Evolutionary conservation across 2,329 filamentous ascomycete genomes (phyloP).

Genomic region (Aspergillus ibericus): DNA sequence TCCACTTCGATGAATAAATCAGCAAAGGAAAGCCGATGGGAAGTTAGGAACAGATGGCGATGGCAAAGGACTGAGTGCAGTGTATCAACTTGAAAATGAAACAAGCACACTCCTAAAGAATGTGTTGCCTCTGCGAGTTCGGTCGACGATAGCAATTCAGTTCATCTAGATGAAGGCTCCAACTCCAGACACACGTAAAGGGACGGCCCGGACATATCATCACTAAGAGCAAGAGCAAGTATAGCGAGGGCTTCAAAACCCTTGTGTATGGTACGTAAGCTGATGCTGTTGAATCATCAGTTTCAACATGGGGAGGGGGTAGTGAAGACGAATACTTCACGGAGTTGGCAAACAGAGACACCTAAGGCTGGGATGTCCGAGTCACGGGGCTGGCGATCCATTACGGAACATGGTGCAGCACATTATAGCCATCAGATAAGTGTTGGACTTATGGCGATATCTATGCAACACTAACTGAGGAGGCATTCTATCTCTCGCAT

Average conservation of each 20-base stretch:
- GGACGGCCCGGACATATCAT: conserved; percentile 13
- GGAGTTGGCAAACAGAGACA: not conserved
- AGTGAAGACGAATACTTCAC: not conserved
- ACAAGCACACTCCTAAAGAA: not conserved
- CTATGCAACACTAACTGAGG: too few species aligned
- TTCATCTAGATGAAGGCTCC: conserved; percentile 13
- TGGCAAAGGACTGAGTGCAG: not conserved
- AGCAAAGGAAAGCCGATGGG: not conserved
- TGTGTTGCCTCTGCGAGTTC: not conserved
- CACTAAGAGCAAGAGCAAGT: conserved; percentile 8
- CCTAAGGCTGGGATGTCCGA: not conserved
- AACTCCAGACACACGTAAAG: conserved; percentile 10
- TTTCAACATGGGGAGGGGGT: not conserved
- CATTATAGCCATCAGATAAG: too few species aligned
- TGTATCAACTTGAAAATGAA: not conserved
- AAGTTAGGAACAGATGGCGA: not conserved
- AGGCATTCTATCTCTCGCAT: too few species aligned
- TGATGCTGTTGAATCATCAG: not conserved
- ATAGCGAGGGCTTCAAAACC: not conserved
- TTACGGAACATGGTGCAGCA: not conserved
- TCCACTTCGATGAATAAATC: not conserved
- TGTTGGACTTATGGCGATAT: too few species aligned
- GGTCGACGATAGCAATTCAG: conserved; percentile 6
- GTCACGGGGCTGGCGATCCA: conserved; percentile 1
- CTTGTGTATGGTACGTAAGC: not conserved